phyloP scores from a whole-genome alignment of 192 early-diverging fungal genomes.

The Entomortierella parvispora region DNA sequence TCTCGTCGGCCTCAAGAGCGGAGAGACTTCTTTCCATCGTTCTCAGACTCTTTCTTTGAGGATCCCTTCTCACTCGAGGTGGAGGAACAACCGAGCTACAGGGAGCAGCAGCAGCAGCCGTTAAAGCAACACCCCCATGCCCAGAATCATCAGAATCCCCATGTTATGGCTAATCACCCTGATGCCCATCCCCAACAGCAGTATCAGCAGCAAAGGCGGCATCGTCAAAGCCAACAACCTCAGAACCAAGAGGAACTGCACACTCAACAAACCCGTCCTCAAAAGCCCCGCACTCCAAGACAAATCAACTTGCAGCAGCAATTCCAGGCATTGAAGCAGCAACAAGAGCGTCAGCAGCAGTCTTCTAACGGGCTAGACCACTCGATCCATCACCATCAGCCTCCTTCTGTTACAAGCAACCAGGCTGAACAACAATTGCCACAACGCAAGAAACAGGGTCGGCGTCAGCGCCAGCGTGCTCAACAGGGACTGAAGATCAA shows the following conservation, averaged over 20 bases:
- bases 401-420: too few species aligned
- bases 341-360: too few species aligned
- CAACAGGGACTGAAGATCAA: background rate
- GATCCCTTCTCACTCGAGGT: conserved; percentile 14
- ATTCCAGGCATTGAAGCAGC: too few species aligned
- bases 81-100: conserved; percentile 4
- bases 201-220: too few species aligned
- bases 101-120: background rate
- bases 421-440: too few species aligned
- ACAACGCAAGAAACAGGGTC: background rate
- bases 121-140: background rate
- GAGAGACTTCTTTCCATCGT: conserved; percentile 36
- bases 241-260: too few species aligned
- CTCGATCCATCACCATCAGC: background rate
- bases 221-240: too few species aligned
- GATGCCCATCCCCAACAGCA: too few species aligned
- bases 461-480: background rate
- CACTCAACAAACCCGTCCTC: too few species aligned
- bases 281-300: too few species aligned
- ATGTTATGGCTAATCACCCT: too few species aligned
- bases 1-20: conserved; percentile 11
- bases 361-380: too few species aligned
- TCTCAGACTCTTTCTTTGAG: conserved; percentile 18
- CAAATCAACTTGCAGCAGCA: background rate
- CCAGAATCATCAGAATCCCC: background rate